Evolutionary conservation across 1,284 basidiomycete genomes (phyloP), one percentile per base, ranked within the genome.

Genomic region (Cryptococcus sp.): DNA sequence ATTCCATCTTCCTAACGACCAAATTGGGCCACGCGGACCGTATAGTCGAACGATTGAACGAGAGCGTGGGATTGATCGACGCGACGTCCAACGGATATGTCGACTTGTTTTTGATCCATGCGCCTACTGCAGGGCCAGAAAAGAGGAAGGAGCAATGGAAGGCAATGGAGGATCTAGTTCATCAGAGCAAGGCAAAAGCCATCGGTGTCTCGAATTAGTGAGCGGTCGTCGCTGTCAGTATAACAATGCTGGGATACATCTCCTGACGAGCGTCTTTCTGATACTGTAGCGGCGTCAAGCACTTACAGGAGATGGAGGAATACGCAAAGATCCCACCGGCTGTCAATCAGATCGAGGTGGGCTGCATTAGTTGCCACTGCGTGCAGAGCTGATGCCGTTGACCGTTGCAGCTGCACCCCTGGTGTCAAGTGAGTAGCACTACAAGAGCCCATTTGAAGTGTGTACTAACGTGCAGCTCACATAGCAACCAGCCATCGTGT

Each of bases 181-280:
- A 80, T 38, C 81, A 79, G 16, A 87, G 88, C 0, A 87, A 88
- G 64, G 83, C 89, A 49, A 82, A 83, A 64, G 80, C 81, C 5
- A 84, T 90, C 19, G 88, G 89, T 3, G 88, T 91, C 13, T 88
- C 86, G 3, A 91, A 91, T 74, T 91, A 84, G 86, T 87, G 63
- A 49, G 83, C 38, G 38, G 38, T 39, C 44, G 10, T 47, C 17
- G 26, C 55, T 52, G n/a, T 38, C 22, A 29, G 4, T 29, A 29
- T 29, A 29, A 10, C 10, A 52, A 26, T n/a, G n/a, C n/a, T n/a
- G 54, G 20, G 3, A 25, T 13, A 19, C 19, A 5, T 19, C 19
- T 22, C n/a, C 20, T 47, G 10, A 46, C n/a, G 29, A 15, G 20
- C 23, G 16, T 44, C 44, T 17, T 13, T 23, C 23, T 52, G 43